Evolutionary conservation across 768 basidiomycete species (phyloP), one percentile per base, ranked within the genome.

Genomic region (Suillus placidus): DNA sequence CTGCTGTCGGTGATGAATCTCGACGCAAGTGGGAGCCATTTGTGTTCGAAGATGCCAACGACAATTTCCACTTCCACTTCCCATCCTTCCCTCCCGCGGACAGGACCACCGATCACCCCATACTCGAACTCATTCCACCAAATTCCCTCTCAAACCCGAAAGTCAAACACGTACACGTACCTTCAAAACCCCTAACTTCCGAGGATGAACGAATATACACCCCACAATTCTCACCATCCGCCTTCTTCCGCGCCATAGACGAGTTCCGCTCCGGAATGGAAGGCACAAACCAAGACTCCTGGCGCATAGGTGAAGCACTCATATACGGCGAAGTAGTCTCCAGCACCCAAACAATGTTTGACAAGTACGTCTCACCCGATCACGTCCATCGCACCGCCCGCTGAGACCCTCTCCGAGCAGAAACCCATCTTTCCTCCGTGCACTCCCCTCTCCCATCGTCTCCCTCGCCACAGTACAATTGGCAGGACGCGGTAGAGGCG

Each of bases 321-420:
- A 69, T 96, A 10, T 98, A 98, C 68, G 90, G 92, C 38, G 94
- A 97, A 75, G 88, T 88, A 0, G 91, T 99, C 13, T 94, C 94
- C 2, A 95, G 93, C 69, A 99, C 97, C 0, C 97, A 99, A 75
- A 95, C 94, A 2, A 87, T 98, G 85, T 81, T 99, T 6, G 94
- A 97, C 73, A 92, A 89, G 97, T 95, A 68, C 77, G 90, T 78
- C 1, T 42, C 32, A 35, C 34, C 35, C 16, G 34, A 34, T 35
- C 23, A 34, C 14, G 12, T 6, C 34, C 45, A 18, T 18, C 5
- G 8, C 12, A 37, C 55, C 16, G 20, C 45, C 26, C 12, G 10
- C 38, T 40, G 30, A n/a, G 4, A 9, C 34, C 26, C 12, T 3
- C 35, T 30, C 12, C 26, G 12, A 23, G 23, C 71, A 97, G 96